Evolutionary conservation across 2,329 filamentous ascomycete species (phyloP).

Genomic region (Sporothrix dimorphospora): DNA sequence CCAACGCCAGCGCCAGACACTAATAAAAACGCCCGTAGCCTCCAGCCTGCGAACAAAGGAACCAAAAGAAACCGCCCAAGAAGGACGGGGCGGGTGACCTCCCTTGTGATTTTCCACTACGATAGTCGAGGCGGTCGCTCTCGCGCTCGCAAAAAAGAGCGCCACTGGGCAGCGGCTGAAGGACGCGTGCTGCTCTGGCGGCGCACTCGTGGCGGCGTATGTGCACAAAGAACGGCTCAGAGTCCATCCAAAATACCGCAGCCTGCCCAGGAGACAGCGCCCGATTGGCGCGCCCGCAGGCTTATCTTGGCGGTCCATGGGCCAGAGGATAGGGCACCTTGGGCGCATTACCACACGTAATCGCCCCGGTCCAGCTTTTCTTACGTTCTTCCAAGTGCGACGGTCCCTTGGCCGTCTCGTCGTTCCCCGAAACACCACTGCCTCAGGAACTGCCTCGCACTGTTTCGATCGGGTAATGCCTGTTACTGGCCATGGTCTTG

Average conservation of each 20-base stretch:
- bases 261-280: neutral
- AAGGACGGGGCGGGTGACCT: neutral
- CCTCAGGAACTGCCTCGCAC: constrained; percentile 28
- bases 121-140: neutral
- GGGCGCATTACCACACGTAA: constrained; percentile 16
- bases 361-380: neutral
- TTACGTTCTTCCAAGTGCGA: neutral
- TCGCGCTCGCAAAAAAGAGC: neutral
- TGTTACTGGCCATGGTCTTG: neutral
- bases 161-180: constrained; percentile 8
- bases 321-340: no score
- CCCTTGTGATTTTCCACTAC: neutral
- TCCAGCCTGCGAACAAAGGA: constrained; percentile 3
- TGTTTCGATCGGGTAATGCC: constrained; percentile 30
- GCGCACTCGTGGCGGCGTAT: neutral
- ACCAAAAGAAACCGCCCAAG: neutral
- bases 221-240: constrained; percentile 2
- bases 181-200: neutral
- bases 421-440: constrained; percentile 26
- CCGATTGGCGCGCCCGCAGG: constrained; percentile 12
- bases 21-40: neutral
- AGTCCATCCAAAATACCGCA: neutral
- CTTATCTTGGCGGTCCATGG: no score
- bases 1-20: neutral
- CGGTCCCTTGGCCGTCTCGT: neutral